These are phyloP conservation scores for Panicum virgatum DNA, from an alignment of 202 grass and related monocot species.

Conservation along the genomic window DNA sequence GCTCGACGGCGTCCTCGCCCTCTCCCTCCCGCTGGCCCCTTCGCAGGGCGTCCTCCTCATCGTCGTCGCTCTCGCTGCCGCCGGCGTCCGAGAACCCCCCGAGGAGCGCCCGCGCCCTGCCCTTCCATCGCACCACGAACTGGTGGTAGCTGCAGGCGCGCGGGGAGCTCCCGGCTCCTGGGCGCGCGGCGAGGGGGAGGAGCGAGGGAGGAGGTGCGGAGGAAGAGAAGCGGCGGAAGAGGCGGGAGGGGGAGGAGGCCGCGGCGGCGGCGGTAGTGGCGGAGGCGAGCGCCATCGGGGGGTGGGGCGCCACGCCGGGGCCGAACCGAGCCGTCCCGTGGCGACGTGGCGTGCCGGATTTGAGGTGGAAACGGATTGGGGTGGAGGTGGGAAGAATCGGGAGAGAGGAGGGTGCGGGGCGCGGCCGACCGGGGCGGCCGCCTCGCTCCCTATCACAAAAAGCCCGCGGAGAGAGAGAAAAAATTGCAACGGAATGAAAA, in stretches of 20 bases:
- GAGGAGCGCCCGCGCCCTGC: not conserved
- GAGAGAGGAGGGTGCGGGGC: not conserved
- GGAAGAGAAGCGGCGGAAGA: not conserved
- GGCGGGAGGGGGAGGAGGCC: slow-evolving; percentile 11
- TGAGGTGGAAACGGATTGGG: slow-evolving; percentile 40
- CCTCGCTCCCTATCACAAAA: slow-evolving; percentile 9
- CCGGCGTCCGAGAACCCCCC: slow-evolving; percentile 33
- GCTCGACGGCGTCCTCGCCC: slow-evolving; percentile 29
- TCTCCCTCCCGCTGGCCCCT: slow-evolving; percentile 31
- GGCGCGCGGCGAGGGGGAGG: not conserved
- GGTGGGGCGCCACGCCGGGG: slow-evolving; percentile 26
- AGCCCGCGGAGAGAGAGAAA: not conserved
- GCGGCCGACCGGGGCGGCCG: not conserved
- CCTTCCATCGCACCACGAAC: slow-evolving; percentile 20
- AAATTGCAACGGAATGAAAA: not conserved
- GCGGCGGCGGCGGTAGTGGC: slow-evolving; percentile 8
- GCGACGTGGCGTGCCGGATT: slow-evolving; percentile 28
- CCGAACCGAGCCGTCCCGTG: not conserved
- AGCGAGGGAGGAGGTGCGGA: slow-evolving; percentile 7
- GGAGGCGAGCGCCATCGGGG: slow-evolving; percentile 58
- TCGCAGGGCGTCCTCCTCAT: slow-evolving; percentile 34
- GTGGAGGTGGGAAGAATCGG: not conserved
- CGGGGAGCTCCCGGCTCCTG: not conserved
- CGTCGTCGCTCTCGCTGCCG: slow-evolving; percentile 43
- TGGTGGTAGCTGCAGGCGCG: slow-evolving; percentile 1